Conservation (phyloP, 2,329 filamentous ascomycete genomes). For the Bipolaris oryzae region DNA sequence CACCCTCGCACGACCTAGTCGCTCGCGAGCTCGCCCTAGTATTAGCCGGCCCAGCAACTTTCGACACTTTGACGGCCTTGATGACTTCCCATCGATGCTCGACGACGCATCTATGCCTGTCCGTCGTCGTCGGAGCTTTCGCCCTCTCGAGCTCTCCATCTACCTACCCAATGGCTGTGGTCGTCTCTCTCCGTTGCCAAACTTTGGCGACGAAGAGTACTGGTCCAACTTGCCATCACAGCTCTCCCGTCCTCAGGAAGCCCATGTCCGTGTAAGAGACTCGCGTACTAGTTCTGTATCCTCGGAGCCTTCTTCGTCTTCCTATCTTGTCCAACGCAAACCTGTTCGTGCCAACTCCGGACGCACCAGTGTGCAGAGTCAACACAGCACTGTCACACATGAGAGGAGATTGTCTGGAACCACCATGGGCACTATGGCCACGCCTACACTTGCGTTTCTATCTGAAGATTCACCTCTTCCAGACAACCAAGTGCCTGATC, state of each 20-base stretch:
- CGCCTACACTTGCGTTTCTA: conserved; percentile 34
- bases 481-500: conserved; percentile 26
- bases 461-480: conserved; percentile 32
- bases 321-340: conserved; percentile 43
- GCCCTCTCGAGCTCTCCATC: conserved; percentile 49
- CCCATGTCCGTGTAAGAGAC: conserved; percentile 41
- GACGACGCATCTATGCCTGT: conserved; percentile 40
- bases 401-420: conserved; percentile 31
- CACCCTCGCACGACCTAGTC: conserved; percentile 39
- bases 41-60: conserved; percentile 48
- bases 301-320: conserved; percentile 31
- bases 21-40: conserved; percentile 43
- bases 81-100: conserved; percentile 41
- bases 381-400: conserved; percentile 25
- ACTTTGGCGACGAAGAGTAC: conserved; percentile 40
- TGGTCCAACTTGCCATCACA: conserved; percentile 36
- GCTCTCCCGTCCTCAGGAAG: conserved; percentile 41
- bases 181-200: conserved; percentile 48
- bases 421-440: conserved; percentile 29
- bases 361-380: conserved; percentile 39
- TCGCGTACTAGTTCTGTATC: conserved; percentile 36
- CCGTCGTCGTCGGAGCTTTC: conserved; percentile 44
- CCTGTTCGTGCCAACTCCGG: conserved; percentile 39
- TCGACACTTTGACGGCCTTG: conserved; percentile 41
- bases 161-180: conserved; percentile 42